phyloP scores from a whole-genome alignment of 257 asterid species.

The Solanum etuberosum region DNA sequence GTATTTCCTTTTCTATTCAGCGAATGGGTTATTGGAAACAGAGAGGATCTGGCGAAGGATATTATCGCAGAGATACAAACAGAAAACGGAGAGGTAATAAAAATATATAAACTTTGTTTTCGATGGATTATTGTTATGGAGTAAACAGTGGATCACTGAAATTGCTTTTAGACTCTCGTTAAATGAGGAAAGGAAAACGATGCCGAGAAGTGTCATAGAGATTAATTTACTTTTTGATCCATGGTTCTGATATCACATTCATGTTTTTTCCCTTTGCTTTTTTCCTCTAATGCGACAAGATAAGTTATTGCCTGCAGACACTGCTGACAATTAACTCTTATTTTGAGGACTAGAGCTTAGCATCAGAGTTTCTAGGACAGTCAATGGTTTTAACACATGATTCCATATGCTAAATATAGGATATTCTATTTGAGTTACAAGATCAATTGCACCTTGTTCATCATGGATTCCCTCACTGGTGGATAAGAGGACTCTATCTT shows the following conservation, averaged over 20 bases:
- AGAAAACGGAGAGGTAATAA: conserved; percentile 93
- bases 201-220: neutral
- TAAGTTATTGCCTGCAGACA: neutral
- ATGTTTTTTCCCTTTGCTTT: neutral
- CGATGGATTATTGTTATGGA: neutral
- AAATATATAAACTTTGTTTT: neutral
- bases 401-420: neutral
- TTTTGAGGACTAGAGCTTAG: neutral
- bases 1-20: conserved; percentile 26
- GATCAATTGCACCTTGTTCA: neutral
- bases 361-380: neutral
- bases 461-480: neutral
- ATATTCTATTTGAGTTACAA: neutral
- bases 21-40: conserved; percentile 99
- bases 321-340: neutral
- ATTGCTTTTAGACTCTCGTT: neutral
- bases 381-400: neutral
- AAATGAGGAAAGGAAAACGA: neutral
- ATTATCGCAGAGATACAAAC: conserved; percentile 85
- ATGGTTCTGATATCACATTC: neutral
- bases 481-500: neutral
- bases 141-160: neutral
- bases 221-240: neutral
- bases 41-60: conserved; percentile 88
- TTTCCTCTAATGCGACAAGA: neutral